phyloP scores from a whole-genome alignment of 495 filamentous ascomycete genomes.

The Talaromyces liani region DNA sequence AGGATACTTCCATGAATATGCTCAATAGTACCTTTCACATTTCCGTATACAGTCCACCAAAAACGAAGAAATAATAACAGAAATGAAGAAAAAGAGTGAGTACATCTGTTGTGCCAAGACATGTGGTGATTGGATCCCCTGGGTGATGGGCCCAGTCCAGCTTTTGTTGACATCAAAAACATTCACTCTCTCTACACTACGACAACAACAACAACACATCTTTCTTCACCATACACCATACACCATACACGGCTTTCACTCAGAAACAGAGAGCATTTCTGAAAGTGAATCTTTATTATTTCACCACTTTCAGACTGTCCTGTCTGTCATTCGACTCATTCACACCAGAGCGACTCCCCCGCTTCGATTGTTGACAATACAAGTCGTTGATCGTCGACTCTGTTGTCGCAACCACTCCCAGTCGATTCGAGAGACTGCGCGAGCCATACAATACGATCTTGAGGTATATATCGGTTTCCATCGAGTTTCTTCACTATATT shows the following conservation, averaged over 20 bases:
- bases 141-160: background rate
- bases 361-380: constrained; percentile 2
- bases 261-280: background rate
- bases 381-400: background rate
- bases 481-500: background rate
- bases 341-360: background rate
- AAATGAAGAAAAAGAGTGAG: no score
- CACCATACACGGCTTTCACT: background rate
- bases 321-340: background rate
- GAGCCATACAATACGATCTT: background rate
- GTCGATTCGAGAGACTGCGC: background rate
- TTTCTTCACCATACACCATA: background rate
- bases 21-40: background rate
- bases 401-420: background rate
- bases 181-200: background rate
- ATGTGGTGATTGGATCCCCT: background rate
- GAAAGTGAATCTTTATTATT: background rate
- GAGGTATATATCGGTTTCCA: background rate
- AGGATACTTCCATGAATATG: background rate
- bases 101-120: background rate
- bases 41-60: background rate
- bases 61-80: no score
- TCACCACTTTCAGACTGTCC: background rate
- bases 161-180: constrained; percentile 9
- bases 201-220: background rate